Conservation (phyloP, 257 asterid species). For the Vinca minor region DNA sequence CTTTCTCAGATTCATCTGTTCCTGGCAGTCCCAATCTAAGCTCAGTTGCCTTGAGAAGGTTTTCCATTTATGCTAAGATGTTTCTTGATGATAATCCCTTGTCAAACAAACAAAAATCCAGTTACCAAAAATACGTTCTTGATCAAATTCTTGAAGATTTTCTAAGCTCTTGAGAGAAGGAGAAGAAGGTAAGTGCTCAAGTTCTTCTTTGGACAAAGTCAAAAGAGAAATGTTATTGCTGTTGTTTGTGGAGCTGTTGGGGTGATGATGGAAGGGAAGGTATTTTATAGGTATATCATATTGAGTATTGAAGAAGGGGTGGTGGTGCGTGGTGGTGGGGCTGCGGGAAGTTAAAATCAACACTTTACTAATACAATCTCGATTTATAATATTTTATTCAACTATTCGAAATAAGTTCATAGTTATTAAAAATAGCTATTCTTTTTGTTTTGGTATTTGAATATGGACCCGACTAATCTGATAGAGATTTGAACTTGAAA, state of each 20-base stretch:
- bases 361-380: no score
- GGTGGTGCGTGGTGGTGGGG: not conserved
- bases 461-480: no score
- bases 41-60: constrained; percentile 67
- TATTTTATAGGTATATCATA: constrained; percentile 17
- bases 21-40: constrained; percentile 79
- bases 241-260: not conserved
- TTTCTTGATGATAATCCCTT: not conserved
- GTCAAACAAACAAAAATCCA: not conserved
- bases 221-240: not conserved
- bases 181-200: no score
- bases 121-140: constrained; percentile 1
- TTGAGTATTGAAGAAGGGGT: not conserved
- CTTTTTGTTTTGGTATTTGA: no score
- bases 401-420: no score
- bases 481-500: no score
- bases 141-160: constrained; percentile 1
- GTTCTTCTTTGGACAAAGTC: no score
- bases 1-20: constrained; percentile 39
- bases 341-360: no score
- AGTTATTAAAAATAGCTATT: no score
- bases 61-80: no score
- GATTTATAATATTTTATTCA: no score
- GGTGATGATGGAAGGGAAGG: not conserved
- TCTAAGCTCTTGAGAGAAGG: no score